Percentiles rank a stretch among this genome's conserved stretches.
Conservation (phyloP, 2,329 filamentous ascomycete genomes). For the Colletotrichum filicis region DNA sequence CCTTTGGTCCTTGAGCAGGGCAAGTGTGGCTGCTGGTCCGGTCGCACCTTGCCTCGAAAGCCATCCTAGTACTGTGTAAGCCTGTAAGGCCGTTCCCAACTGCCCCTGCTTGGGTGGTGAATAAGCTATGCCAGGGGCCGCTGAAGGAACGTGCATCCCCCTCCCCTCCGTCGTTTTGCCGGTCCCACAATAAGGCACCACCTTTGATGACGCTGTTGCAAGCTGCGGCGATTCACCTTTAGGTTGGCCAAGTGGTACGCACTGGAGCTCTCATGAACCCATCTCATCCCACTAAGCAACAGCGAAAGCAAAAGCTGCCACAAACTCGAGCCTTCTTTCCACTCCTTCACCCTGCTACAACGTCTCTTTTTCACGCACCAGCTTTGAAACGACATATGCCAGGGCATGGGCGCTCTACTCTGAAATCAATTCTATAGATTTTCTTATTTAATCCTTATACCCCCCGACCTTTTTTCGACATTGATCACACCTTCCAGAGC, state of each 20-base stretch:
- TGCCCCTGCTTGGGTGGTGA: conserved; percentile 23
- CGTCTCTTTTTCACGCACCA: background rate
- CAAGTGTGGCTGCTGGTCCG: conserved; percentile 23
- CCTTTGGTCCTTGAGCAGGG: background rate
- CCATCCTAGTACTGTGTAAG: background rate
- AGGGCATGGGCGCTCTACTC: conserved; percentile 7
- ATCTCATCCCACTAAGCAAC: conserved; percentile 14
- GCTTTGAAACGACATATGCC: background rate
- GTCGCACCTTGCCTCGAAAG: background rate
- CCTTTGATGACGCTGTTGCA: conserved; percentile 33
- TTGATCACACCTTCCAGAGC: background rate
- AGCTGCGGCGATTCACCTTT: conserved; percentile 15
- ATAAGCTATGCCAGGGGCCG: conserved; percentile 27
- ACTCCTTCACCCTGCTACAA: conserved; percentile 10
- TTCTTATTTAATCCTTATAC: conserved; percentile 10
- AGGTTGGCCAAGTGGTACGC: conserved; percentile 5
- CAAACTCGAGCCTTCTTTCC: conserved; percentile 16
- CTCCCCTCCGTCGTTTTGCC: conserved; percentile 32
- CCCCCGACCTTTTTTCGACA: background rate
- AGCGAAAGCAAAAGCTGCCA: conserved; percentile 5
- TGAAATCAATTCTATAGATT: conserved; percentile 3
- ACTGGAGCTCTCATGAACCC: conserved; percentile 24
- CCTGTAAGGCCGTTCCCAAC: background rate
- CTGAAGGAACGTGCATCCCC: conserved; percentile 16
- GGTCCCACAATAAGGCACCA: conserved; percentile 36